Conservation (phyloP, 164 flowering plant species). For the Santalum album region DNA sequence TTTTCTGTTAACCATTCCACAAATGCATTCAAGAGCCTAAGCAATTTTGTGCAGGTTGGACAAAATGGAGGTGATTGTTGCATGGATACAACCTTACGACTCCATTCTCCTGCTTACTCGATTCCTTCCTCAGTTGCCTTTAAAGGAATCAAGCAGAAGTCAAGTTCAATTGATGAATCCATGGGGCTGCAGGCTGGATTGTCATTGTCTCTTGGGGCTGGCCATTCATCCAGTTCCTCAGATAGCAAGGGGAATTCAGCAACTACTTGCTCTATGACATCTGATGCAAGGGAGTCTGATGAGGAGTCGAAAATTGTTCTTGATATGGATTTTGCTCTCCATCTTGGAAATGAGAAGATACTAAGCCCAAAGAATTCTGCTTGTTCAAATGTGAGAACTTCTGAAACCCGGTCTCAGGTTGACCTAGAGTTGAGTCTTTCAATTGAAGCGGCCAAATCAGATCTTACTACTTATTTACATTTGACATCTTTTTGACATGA, state of each 20-base stretch:
- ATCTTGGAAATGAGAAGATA: constrained; percentile 61
- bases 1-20: constrained; percentile 31
- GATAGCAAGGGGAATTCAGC: constrained; percentile 88
- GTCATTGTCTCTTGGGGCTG: constrained; percentile 53
- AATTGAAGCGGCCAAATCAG: constrained; percentile 67
- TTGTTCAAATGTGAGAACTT: constrained; percentile 15
- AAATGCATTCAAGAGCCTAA: constrained; percentile 48
- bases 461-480: constrained; percentile 38
- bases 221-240: constrained; percentile 70
- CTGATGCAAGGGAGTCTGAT: constrained; percentile 80
- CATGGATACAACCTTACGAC: constrained; percentile 52
- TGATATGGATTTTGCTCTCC: constrained; percentile 64
- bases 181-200: constrained; percentile 34
- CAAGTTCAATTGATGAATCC: constrained; percentile 43
- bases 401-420: constrained; percentile 31
- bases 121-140: constrained; percentile 20
- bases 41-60: constrained; percentile 26
- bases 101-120: constrained; percentile 43
- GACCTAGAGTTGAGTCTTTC: constrained; percentile 72
- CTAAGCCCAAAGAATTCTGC: constrained; percentile 28
- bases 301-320: constrained; percentile 83
- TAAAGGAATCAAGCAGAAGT: constrained; percentile 69
- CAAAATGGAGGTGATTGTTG: constrained; percentile 26
- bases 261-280: constrained; percentile 65
- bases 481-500: constrained; percentile 15